Percentiles rank a stretch among this genome's conserved stretches.
These are phyloP conservation scores for Nicotiana otophora DNA, from an alignment of 257 asterid genomes.

Conservation along the genomic window DNA sequence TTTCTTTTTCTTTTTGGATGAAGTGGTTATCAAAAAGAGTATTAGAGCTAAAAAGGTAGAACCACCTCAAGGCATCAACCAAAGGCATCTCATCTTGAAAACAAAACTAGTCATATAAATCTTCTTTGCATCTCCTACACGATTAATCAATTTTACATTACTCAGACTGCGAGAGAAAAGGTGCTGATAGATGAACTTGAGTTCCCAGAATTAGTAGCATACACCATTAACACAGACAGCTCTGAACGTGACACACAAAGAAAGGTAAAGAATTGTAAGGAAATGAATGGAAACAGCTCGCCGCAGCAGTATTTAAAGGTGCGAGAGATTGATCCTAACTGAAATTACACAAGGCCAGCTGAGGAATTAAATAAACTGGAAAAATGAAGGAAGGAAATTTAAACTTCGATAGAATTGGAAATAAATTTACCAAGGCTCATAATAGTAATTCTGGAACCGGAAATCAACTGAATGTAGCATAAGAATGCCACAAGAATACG, in stretches of 20 bases:
- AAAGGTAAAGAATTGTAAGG: conserved; percentile 8
- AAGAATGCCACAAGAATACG: conserved; percentile 57
- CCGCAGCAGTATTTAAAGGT: conserved; percentile 11
- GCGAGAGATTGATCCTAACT: conserved; percentile 4
- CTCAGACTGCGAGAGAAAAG: neutral
- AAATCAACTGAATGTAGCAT: conserved; percentile 52
- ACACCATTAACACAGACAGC: neutral
- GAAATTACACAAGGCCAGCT: conserved; percentile 17
- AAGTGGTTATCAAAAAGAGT: too few species aligned
- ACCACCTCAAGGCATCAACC: neutral
- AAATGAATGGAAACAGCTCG: conserved; percentile 9
- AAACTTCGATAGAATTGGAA: conserved; percentile 26
- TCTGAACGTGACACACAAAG: neutral
- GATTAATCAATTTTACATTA: neutral
- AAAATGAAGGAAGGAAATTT: conserved; percentile 25
- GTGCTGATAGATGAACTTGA: neutral
- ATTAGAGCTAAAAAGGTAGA: neutral
- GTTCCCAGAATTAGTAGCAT: neutral
- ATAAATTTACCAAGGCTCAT: conserved; percentile 24
- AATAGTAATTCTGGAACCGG: conserved; percentile 28
- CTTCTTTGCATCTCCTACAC: neutral
- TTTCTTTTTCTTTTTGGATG: too few species aligned
- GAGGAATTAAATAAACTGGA: conserved; percentile 26
- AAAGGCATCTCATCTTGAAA: neutral
- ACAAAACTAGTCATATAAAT: neutral